Evolutionary conservation across 2,329 filamentous ascomycete species (phyloP).

Genomic region (Ampelomyces quisqualis): DNA sequence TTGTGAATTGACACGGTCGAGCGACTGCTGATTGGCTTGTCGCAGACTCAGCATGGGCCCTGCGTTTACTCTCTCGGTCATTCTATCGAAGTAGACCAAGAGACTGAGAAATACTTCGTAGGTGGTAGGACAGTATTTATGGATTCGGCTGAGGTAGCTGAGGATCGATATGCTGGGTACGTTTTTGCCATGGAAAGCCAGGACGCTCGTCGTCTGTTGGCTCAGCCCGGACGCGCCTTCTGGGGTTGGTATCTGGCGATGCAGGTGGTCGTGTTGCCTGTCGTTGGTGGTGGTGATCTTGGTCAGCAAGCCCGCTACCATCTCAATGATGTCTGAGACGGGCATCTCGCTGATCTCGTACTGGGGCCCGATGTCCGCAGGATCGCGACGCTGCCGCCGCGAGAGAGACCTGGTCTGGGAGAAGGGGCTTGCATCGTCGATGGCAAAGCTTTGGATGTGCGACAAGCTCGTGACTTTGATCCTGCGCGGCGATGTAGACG

Average conservation of each 20-base stretch:
- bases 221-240: constrained; percentile 61
- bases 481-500: constrained; percentile 53
- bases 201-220: constrained; percentile 69
- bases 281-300: constrained; percentile 99
- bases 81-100: constrained; percentile 96
- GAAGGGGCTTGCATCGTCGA: constrained; percentile 67
- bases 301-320: constrained; percentile 93
- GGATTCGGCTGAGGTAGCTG: constrained; percentile 92
- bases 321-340: constrained; percentile 95
- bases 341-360: constrained; percentile 99
- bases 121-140: constrained; percentile 98
- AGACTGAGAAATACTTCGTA: constrained; percentile 97
- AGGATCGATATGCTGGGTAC: constrained; percentile 95
- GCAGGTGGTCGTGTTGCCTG: constrained; percentile 84
- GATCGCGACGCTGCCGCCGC: constrained; percentile 47
- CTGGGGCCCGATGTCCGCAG: constrained; percentile 57
- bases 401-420: constrained; percentile 49
- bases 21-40: constrained; percentile 52
- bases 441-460: constrained; percentile 87
- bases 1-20: constrained; percentile 40
- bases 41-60: constrained; percentile 67
- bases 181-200: constrained; percentile 98
- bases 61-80: constrained; percentile 94
- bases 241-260: constrained; percentile 67
- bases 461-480: constrained; percentile 86